Evolutionary conservation across 1,284 basidiomycete genomes (phyloP), one percentile per base, ranked within the genome.

Genomic region (Puccinia horiana): DNA sequence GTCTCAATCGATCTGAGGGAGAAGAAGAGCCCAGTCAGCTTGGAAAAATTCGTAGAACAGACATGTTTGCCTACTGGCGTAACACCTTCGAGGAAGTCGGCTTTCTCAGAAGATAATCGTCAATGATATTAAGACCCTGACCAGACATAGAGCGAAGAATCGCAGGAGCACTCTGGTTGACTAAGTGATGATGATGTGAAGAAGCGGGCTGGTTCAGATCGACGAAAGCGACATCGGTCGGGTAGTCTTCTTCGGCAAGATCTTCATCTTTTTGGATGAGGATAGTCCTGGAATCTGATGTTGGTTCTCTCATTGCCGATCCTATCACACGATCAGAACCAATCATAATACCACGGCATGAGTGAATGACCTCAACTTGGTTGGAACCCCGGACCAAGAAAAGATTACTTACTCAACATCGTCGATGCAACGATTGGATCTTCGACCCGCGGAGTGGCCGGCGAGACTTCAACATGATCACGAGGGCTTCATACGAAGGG

Each of bases 221-320:
- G n/a, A 81, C 26, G 67, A 75, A 82, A n/a, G 70, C 49, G 23
- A 63, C 73, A 35, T 82, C 40, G 6, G 80, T 40, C 6, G 80
- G 80, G 47, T 82, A 82, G 65, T 82, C 80, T 67, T 82, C 80
- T 42, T 75, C 58, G 0, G 37, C 63, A 47, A 82, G 61, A 56
- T 82, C 80, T 56, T 76, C 80, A 82, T 70, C 73, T 49, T 63
- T 72, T 32, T 76, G 70, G 61, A 81, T 73, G 23, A 72, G 70
- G 26, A 74, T 58, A 35, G 69, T 47, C 52, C 67, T 69, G 26
- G 69, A 42, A 74, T n/a, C 20, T 47, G 54, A 63, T 14, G 47
- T 40, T 9, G 70, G 42, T n/a, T 81, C 79, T 65, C 72, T 70
- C 69, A 81, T 81, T 9, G 79, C 79, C n/a, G 79, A 81, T 56